These are phyloP conservation scores for Rhododendron ferrugineum DNA, from an alignment of 148 eudicot species.

Conservation along the genomic window DNA sequence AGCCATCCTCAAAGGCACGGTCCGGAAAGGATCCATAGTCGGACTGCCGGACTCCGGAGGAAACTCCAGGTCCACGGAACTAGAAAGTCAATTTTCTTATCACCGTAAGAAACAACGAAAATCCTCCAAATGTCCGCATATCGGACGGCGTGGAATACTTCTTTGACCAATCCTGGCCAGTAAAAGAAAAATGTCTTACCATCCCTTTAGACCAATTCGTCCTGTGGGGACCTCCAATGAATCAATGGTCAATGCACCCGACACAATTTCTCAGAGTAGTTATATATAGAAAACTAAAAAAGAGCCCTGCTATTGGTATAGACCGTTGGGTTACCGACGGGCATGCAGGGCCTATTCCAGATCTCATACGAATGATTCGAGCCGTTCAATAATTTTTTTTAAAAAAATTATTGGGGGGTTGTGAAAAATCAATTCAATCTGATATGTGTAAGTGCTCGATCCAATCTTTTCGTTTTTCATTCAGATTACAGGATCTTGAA, in stretches of 20 bases:
- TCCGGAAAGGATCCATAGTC: no score
- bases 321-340: no score
- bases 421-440: no score
- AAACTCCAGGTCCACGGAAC: background rate
- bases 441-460: no score
- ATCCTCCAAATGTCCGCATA: background rate
- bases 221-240: background rate
- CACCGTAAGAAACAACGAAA: background rate
- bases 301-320: no score
- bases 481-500: no score
- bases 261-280: conserved; percentile 6
- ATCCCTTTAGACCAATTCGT: conserved; percentile 4
- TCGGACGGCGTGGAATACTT: background rate
- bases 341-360: no score
- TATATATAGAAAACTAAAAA: no score
- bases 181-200: background rate
- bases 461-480: no score
- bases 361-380: no score
- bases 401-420: accelerated
- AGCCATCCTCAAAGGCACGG: background rate
- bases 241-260: conserved; percentile 12
- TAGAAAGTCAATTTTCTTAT: background rate
- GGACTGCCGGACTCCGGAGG: background rate
- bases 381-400: no score
- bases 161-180: conserved; percentile 3